Base-by-base conservation (phyloP, 768 basidiomycete genomes). In the Exsudoporus frostii region DNA sequence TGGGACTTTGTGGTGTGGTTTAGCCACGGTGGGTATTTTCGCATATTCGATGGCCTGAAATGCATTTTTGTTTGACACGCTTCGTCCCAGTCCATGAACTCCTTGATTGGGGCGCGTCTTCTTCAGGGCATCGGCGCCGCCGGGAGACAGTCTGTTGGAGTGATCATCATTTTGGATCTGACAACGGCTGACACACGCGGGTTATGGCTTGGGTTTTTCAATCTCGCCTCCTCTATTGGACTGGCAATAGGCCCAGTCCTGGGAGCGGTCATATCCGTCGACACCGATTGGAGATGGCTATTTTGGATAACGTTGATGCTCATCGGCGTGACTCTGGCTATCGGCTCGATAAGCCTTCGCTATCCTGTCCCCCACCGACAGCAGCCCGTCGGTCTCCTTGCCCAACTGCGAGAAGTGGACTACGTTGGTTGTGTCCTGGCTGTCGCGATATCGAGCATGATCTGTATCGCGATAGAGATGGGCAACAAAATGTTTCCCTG, bases 181-280 rank as follows among this genome's bases (percentile, higher is more conserved):
- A 73, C 72, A n/a, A 72, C 72, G 0, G 49, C 72, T 0, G 72
- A 73, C 48, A 56, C 72, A 17, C 68, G 70, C 20, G 67, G 65
- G 2, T n/a, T 72, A 13, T 71, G 72, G 72, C 55, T 72, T 13
- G 70, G 70, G 3, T 71, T 69, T 57, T 71, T 71, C 56, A 71
- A 65, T 36, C 64, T 68, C 32, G 59, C 72, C 1, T 71, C 77
- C 22, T 71, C 76, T 25, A 48, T 74, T n/a, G 76, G 77, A n/a
- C 64, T 73, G 8, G 73, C 79, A 34, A 62, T 77, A 36, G 78
- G 79, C 1, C 79, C 78, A 3, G 68, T 79, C 13, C 55, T 80
- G 5, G 79, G 78, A 7, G 79, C 79, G 20, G 61, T 74, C 34
- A 68, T 79, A 45, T 72, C 77, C 5, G 73, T 76, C 56, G 68